phyloP scores from a whole-genome alignment of 1,284 basidiomycete species.

The Leccinum huronense region DNA sequence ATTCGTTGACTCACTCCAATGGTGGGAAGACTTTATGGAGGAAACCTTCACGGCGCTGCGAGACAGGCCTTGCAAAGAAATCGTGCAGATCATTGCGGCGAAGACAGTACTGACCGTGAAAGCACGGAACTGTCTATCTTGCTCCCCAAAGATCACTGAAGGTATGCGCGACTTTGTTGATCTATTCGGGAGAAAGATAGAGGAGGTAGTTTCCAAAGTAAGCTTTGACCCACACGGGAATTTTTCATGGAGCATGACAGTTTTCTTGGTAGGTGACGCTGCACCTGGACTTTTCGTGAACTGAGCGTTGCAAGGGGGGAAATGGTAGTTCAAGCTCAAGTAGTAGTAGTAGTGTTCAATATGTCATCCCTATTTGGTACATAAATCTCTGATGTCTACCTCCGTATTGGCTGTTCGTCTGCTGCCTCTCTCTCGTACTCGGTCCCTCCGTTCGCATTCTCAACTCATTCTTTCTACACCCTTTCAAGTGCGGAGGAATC shows the following conservation, averaged over 20 bases:
- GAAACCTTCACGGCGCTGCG: slow-evolving; percentile 8
- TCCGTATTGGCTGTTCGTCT: slow-evolving; percentile 8
- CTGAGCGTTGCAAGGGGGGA: neutral
- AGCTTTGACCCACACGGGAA: neutral
- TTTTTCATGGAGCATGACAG: neutral
- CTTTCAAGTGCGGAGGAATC: slow-evolving; percentile 10
- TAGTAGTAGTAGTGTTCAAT: too few relatives aligned
- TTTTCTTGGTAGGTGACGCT: slow-evolving; percentile 4
- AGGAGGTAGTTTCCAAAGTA: neutral
- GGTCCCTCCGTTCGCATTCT: neutral
- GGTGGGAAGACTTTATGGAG: slow-evolving; percentile 24
- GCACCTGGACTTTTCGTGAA: slow-evolving; percentile 1
- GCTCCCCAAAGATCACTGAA: neutral
- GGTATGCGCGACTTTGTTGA: slow-evolving; percentile 8
- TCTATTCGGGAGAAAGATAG: slow-evolving; percentile 2
- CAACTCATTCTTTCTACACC: neutral
- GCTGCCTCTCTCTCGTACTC: slow-evolving; percentile 12
- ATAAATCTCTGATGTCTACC: slow-evolving; percentile 14
- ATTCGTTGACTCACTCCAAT: neutral
- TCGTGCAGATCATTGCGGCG: slow-evolving; percentile 3
- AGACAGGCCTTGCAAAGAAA: slow-evolving; percentile 21
- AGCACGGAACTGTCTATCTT: neutral
- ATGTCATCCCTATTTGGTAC: neutral
- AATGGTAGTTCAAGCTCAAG: neutral
- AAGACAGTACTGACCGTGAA: slow-evolving; percentile 6